A percentile compares a stretch with the other conserved stretches of the same genome.
These are phyloP conservation scores for Boletus pseudopeckii DNA, from an alignment of 768 basidiomycete genomes.

Conservation along the genomic window DNA sequence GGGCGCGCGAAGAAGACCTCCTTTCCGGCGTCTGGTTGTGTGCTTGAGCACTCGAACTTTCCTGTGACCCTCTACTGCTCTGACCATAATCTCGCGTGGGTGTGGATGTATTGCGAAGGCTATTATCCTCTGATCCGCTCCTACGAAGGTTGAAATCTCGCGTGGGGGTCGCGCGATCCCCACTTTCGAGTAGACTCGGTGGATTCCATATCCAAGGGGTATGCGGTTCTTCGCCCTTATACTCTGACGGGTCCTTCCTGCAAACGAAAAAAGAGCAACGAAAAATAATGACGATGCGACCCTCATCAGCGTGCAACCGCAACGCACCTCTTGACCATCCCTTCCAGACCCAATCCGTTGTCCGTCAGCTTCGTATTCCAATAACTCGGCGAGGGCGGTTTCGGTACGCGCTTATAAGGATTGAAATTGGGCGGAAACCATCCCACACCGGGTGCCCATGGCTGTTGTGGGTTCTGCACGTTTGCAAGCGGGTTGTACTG, in stretches of 20 bases:
- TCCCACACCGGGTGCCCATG: conserved; percentile 33
- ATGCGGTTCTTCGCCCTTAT: conserved; percentile 37
- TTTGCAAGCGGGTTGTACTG: conserved; percentile 43
- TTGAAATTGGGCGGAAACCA: conserved; percentile 40
- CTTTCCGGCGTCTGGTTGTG: conserved; percentile 25
- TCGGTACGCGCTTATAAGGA: conserved; percentile 64
- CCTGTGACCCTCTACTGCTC: conserved; percentile 14
- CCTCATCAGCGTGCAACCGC: conserved; percentile 8
- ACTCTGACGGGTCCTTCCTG: conserved; percentile 32
- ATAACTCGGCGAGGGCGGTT: conserved; percentile 62
- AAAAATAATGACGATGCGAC: neutral
- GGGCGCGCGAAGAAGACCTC: conserved; percentile 8
- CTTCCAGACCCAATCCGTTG: conserved; percentile 63
- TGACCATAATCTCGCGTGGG: conserved; percentile 23
- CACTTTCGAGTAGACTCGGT: conserved; percentile 35
- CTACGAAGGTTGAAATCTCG: conserved; percentile 26
- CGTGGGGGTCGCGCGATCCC: conserved; percentile 28
- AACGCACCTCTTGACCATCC: conserved; percentile 61
- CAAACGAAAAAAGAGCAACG: neutral
- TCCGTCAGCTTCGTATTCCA: conserved; percentile 53
- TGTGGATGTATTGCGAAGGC: conserved; percentile 5
- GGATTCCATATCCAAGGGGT: conserved; percentile 81
- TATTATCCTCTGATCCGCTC: conserved; percentile 21
- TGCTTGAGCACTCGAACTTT: conserved; percentile 12
- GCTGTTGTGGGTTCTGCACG: conserved; percentile 25